phyloP scores from a whole-genome alignment of 495 filamentous ascomycete genomes.

The Neurospora africana region DNA sequence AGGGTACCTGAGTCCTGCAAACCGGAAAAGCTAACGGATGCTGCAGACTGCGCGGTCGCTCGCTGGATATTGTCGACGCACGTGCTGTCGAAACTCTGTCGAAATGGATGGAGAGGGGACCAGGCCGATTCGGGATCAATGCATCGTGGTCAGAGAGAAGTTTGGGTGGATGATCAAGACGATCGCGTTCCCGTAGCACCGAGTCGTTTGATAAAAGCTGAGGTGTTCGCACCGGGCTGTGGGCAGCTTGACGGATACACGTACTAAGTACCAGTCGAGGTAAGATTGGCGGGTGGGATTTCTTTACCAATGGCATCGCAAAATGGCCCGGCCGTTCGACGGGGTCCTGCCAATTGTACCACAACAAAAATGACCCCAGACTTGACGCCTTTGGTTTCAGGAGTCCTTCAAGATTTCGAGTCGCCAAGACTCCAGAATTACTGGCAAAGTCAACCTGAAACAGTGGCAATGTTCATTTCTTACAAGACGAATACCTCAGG shows the following conservation, averaged over 20 bases:
- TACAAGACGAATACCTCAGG: neutral
- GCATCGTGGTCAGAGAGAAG: constrained; percentile 12
- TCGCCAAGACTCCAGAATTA: neutral
- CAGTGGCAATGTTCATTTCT: neutral
- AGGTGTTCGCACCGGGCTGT: constrained; percentile 23
- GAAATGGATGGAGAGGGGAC: neutral
- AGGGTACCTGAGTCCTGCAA: neutral
- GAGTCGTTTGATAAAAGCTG: constrained; percentile 15
- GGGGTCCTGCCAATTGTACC: neutral
- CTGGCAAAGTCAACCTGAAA: neutral
- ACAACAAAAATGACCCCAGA: neutral
- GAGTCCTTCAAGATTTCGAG: neutral
- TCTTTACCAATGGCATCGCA: constrained; percentile 5
- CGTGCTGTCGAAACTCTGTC: neutral
- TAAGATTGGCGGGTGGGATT: constrained; percentile 16
- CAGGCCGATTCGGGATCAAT: constrained; percentile 13
- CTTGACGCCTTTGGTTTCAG: neutral
- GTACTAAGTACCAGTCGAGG: neutral
- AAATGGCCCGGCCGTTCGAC: neutral
- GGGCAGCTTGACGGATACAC: constrained; percentile 4
- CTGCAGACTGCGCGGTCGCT: neutral
- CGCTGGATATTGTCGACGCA: neutral
- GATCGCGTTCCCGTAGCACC: constrained; percentile 15
- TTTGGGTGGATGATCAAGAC: constrained; percentile 2
- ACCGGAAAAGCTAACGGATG: neutral